Conservation (phyloP, 306 rosid species). For the Trichosanthes truncata region DNA sequence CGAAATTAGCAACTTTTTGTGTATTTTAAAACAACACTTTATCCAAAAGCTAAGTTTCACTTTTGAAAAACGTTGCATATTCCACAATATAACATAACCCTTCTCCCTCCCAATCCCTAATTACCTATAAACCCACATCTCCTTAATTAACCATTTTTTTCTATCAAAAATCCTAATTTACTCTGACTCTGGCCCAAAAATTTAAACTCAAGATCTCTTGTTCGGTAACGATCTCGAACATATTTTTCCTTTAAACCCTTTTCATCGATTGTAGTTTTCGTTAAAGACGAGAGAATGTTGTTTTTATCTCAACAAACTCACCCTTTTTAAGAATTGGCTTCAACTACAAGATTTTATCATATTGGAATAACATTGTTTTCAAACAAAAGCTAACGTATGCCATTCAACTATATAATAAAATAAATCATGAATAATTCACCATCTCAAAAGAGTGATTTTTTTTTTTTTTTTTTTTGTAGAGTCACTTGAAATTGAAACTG, state of each 20-base stretch:
- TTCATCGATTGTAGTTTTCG: background rate
- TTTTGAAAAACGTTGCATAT: background rate
- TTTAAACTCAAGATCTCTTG: background rate
- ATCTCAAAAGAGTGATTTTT: conserved; percentile 20
- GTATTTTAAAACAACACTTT: conserved; percentile 6
- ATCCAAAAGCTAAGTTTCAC: background rate
- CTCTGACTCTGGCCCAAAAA: background rate
- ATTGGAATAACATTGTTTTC: conserved; percentile 22
- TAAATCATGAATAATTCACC: conserved; percentile 21
- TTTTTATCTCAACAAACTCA: background rate
- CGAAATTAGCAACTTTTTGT: conserved; percentile 11
- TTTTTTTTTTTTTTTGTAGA: conserved; percentile 8
- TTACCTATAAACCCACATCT: background rate
- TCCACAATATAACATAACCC: background rate
- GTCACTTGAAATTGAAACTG: conserved; percentile 14
- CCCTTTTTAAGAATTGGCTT: background rate
- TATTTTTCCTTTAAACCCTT: background rate
- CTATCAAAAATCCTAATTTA: background rate
- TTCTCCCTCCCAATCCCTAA: background rate
- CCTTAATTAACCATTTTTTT: no score
- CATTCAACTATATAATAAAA: conserved; percentile 15
- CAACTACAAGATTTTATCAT: conserved; percentile 1
- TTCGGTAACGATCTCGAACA: background rate
- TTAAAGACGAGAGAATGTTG: background rate
- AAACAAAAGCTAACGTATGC: conserved; percentile 29